Evolutionary conservation across 2,329 filamentous ascomycete genomes (phyloP), one percentile per base, ranked within the genome.

Genomic region (Apiospora malaysiana): DNA sequence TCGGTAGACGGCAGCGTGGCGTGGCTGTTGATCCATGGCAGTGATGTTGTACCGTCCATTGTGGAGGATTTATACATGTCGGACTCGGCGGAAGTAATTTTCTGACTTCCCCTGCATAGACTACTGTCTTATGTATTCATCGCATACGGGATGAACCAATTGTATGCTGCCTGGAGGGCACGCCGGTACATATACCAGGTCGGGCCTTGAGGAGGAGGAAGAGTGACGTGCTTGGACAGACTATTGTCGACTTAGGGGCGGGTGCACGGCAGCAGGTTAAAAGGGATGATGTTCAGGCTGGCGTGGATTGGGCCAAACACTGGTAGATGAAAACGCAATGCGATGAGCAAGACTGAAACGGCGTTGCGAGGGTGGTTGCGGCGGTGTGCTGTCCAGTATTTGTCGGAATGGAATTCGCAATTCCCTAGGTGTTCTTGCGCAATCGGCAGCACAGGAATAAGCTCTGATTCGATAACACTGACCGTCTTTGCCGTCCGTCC

Each of bases 11-110:
- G 56, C 32, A 63, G 56, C 27, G 27, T 37, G n/a, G n/a, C 56
- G 23, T 63, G 56, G 21, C 56, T 21, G 56, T 63, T 63, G 27
- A 63, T 63, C 56, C 56, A 63, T 63, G 56, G 56, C n/a, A 63
- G 56, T 23, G 56, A 63, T 63, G 56, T 63, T 40, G 56, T 12
- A 40, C 32, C 27, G 56, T 63, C 32, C 56, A 63, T 63, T 40
- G 32, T n/a, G 56, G 56, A n/a, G 56, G 56, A 40, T 63, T 32
- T 40, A 40, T 40, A 40, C 56, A 63, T 63, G 21, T 40, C 32
- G 32, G 23, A 14, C 32, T n/a, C 32, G 37, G 32, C 32, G n/a
- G 56, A 40, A 40, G 10, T 32, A 1, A 7, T 40, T 63, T 63
- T 40, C 56, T 5, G 56, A 32, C 56, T 63, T 63, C 56, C 56